Percentiles rank a stretch among this genome's conserved stretches.
Evolutionary conservation across 2,329 filamentous ascomycete genomes (phyloP).

Genomic region (Claviceps lovelessii): DNA sequence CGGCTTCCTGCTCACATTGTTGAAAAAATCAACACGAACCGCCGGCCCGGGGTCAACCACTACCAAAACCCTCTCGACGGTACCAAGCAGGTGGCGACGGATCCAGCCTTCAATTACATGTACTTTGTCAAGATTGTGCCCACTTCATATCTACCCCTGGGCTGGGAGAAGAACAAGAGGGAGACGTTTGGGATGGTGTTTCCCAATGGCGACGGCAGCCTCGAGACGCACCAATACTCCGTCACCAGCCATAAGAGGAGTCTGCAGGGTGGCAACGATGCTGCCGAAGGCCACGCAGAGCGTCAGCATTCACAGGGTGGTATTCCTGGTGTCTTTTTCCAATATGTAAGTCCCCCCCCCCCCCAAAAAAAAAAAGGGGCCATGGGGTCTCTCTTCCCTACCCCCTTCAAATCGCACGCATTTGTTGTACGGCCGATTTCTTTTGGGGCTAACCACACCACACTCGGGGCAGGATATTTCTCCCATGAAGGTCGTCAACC

Average conservation of each 20-base stretch:
- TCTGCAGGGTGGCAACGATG: slow-evolving; percentile 67
- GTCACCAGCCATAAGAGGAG: slow-evolving; percentile 94
- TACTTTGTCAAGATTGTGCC: slow-evolving; percentile 98
- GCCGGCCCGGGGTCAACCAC: slow-evolving; percentile 66
- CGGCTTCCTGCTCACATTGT: slow-evolving; percentile 63
- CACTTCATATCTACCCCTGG: slow-evolving; percentile 84
- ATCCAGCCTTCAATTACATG: slow-evolving; percentile 90
- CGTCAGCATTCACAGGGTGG: slow-evolving; percentile 77
- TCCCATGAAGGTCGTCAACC: slow-evolving; percentile 98
- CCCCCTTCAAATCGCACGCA: neutral
- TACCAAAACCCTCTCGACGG: slow-evolving; percentile 84
- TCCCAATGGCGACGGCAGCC: slow-evolving; percentile 54
- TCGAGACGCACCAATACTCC: slow-evolving; percentile 97
- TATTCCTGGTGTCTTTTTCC: slow-evolving; percentile 97
- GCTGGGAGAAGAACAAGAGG: slow-evolving; percentile 54
- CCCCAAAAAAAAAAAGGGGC: too few species aligned
- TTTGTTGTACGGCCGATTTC: too few species aligned
- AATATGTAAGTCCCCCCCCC: slow-evolving; percentile 62
- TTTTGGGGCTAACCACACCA: slow-evolving; percentile 1
- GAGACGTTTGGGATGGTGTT: slow-evolving; percentile 20
- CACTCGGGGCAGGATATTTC: slow-evolving; percentile 62
- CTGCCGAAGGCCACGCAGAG: slow-evolving; percentile 81
- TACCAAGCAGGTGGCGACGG: slow-evolving; percentile 59
- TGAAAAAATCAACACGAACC: slow-evolving; percentile 39
- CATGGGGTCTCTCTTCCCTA: neutral